Conservation (phyloP, 2,329 filamentous ascomycete genomes). For the Colletotrichum musicola region DNA sequence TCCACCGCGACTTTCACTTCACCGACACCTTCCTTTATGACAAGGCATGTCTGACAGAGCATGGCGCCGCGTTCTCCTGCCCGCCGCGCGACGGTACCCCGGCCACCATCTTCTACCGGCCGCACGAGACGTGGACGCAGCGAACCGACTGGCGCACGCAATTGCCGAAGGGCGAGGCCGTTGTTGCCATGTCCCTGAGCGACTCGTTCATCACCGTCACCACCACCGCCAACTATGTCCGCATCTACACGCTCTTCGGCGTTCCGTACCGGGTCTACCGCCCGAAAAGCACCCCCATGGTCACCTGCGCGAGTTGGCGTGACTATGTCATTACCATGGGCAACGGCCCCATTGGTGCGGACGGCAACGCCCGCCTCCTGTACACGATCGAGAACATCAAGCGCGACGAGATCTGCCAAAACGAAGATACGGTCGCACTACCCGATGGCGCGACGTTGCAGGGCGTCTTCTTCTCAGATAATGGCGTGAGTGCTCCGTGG, state of each 20-base stretch:
- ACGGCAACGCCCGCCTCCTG: slow-evolving; percentile 81
- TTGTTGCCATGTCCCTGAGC: slow-evolving; percentile 90
- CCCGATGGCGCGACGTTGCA: slow-evolving; percentile 79
- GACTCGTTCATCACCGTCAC: slow-evolving; percentile 92
- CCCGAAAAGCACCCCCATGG: slow-evolving; percentile 89
- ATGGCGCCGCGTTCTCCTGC: slow-evolving; percentile 87
- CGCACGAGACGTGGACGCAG: slow-evolving; percentile 96
- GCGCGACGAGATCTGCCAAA: slow-evolving; percentile 93
- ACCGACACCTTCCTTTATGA: slow-evolving; percentile 97
- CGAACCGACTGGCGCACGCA: slow-evolving; percentile 90
- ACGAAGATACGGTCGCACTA: slow-evolving; percentile 90
- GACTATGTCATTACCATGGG: slow-evolving; percentile 98
- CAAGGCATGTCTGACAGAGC: slow-evolving; percentile 90
- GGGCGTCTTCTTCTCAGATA: slow-evolving; percentile 91
- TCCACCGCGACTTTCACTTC: slow-evolving; percentile 95
- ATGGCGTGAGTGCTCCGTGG: slow-evolving; percentile 72
- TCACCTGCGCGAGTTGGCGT: slow-evolving; percentile 93
- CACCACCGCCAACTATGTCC: slow-evolving; percentile 88
- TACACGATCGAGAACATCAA: slow-evolving; percentile 98
- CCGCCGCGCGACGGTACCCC: slow-evolving; percentile 70
- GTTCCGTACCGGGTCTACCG: slow-evolving; percentile 90
- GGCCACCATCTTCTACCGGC: slow-evolving; percentile 93
- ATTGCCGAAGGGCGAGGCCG: slow-evolving; percentile 87
- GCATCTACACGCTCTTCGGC: slow-evolving; percentile 93
- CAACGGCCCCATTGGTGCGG: slow-evolving; percentile 85